A percentile compares a stretch with the other conserved stretches of the same genome.
phyloP scores from a whole-genome alignment of 192 early-diverging fungal species.

The Cetraspora pellucida region DNA sequence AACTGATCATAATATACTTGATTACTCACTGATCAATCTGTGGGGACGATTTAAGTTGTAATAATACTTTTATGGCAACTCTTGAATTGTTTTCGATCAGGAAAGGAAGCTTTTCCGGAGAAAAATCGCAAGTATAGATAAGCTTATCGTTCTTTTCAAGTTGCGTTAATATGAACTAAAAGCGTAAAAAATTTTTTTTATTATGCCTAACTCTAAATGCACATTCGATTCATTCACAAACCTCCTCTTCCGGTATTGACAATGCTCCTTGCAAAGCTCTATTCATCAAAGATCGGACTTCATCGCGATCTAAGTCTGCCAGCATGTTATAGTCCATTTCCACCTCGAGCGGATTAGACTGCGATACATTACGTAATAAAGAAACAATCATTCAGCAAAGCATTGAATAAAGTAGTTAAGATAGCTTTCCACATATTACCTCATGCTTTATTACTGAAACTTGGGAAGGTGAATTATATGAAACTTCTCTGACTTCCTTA shows the following conservation, averaged over 20 bases:
- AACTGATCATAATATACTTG: neutral
- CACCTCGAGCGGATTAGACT: neutral
- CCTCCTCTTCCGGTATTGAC: slow-evolving; percentile 26
- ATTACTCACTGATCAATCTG: slow-evolving; percentile 43
- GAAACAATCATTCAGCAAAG: neutral
- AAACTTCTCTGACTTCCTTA: neutral
- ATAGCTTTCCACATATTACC: neutral
- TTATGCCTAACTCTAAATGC: neutral
- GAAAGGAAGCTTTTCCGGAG: slow-evolving; percentile 40
- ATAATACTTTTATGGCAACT: slow-evolving; percentile 42
- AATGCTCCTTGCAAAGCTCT: slow-evolving; percentile 26
- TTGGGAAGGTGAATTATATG: neutral
- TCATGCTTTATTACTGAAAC: neutral
- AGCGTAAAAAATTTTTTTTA: neutral
- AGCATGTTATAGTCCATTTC: slow-evolving; percentile 23
- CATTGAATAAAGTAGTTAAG: neutral
- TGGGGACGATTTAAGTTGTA: slow-evolving; percentile 33
- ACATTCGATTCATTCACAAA: neutral
- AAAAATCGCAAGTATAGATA: slow-evolving; percentile 21
- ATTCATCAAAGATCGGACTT: slow-evolving; percentile 5
- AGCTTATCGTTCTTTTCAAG: slow-evolving; percentile 19
- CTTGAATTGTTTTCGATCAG: slow-evolving; percentile 53
- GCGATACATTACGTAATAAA: neutral
- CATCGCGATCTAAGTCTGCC: slow-evolving; percentile 12
- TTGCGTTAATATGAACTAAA: slow-evolving; percentile 26